Percentiles rank a stretch among this genome's conserved stretches.
Evolutionary conservation across 2,329 filamentous ascomycete genomes (phyloP).

Genomic region (Talaromyces islandicus): DNA sequence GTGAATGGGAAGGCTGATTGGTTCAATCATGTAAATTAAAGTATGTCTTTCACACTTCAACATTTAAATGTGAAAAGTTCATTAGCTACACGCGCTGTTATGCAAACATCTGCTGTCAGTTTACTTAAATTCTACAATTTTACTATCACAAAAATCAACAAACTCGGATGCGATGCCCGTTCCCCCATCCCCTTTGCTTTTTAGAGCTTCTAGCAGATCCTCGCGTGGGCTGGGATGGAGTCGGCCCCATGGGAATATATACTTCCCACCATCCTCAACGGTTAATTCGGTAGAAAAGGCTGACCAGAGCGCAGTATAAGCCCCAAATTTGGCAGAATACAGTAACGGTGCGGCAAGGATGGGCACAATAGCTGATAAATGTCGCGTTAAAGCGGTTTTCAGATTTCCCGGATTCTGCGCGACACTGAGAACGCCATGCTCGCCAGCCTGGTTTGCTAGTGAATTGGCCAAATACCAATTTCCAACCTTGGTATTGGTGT

Average conservation of each 20-base stretch:
- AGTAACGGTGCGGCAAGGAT: slow-evolving; percentile 12
- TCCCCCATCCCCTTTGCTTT: slow-evolving; percentile 14
- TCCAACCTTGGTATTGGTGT: slow-evolving; percentile 15
- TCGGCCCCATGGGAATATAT: slow-evolving; percentile 19
- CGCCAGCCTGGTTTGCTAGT: slow-evolving; percentile 10
- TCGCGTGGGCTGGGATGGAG: slow-evolving; percentile 14
- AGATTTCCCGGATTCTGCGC: slow-evolving; percentile 22
- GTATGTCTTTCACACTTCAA: not conserved
- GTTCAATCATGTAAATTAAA: not conserved
- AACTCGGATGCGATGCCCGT: slow-evolving; percentile 15
- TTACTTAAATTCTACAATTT: slow-evolving; percentile 1
- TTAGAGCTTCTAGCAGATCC: slow-evolving; percentile 16
- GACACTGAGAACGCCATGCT: slow-evolving; percentile 15
- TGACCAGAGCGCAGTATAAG: slow-evolving; percentile 19
- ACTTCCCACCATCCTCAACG: slow-evolving; percentile 14
- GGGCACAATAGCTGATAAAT: slow-evolving; percentile 5
- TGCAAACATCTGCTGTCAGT: not conserved
- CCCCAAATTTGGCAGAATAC: slow-evolving; percentile 13
- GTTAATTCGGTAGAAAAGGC: slow-evolving; percentile 14
- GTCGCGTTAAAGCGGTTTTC: slow-evolving; percentile 10
- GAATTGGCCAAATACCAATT: slow-evolving; percentile 18
- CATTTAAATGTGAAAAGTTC: not conserved
- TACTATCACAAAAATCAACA: slow-evolving; percentile 10
- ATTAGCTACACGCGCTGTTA: not conserved
- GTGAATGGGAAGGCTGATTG: slow-evolving; percentile 1